Evolutionary conservation across 164 flowering plant species (phyloP), one percentile per base, ranked within the genome.

Genomic region (Pachysandra terminalis): DNA sequence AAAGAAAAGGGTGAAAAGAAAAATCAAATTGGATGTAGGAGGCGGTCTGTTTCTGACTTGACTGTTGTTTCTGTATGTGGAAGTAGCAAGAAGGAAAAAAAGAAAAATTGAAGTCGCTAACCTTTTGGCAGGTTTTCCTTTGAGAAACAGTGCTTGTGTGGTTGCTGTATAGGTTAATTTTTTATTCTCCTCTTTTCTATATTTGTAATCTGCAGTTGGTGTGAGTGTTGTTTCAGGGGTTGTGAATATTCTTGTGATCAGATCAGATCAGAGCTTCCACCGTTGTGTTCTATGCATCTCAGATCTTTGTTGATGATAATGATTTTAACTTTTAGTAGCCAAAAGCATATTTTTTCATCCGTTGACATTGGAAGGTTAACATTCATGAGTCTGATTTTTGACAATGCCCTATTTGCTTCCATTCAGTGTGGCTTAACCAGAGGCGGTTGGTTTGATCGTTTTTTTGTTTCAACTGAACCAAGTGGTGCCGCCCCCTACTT

Each of bases 31-130:
- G 55, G 77, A 68, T 72, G 78, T 64, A 64, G 45, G 72, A 73
- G 37, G 74, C 65, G 76, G 87, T 68, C 61, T 78, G 85, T 85
- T 67, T 81, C 87, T 84, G 84, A 84, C 91, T 61, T 81, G 84
- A 79, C 74, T 72, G 72, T 55, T 61, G 65, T 70, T 75, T 69
- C 77, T 69, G 76, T 79, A 83, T 73, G 69, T 76, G 79, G 76
- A 68, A 77, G 76, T 77, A 77, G 81, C 64, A 66, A 68, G 60
- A 70, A 65, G 63, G n/a, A 49, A 59, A 75, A 74, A 63, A 10
- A 40, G 45, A 40, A 5, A 71, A 65, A 59, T 69, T 75, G 80
- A 73, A 80, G 75, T 72, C 78, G 75, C 90, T 87, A 87, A 89
- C 86, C 82, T 74, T 84, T 75, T 71, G 80, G 74, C 76, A 67